Evolutionary conservation across 108 stramenopile genomes (phyloP).

Genomic region (Phaeodactylum tricornutum): DNA sequence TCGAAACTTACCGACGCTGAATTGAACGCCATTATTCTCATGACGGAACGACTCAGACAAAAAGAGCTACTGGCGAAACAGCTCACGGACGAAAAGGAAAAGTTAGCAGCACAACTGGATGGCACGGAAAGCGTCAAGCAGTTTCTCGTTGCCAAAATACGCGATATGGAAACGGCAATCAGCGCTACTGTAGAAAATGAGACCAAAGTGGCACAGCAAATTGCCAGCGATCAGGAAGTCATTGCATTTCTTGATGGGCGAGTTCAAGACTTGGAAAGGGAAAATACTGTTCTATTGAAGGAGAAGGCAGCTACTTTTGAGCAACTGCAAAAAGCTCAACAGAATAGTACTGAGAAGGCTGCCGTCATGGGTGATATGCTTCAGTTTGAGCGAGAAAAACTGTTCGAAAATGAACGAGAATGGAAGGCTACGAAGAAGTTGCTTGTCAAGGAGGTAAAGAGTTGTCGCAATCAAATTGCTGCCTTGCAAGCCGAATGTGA

Average conservation of each 20-base stretch:
- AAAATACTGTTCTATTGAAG: constrained; percentile 15
- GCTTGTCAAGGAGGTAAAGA: constrained; percentile 80
- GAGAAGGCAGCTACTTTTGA: constrained; percentile 19
- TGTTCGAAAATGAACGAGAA: constrained; percentile 52
- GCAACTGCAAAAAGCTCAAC: constrained; percentile 23
- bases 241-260: constrained; percentile 81
- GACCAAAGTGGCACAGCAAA: constrained; percentile 47
- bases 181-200: constrained; percentile 38
- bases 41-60: constrained; percentile 59
- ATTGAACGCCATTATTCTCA: constrained; percentile 71
- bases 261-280: constrained; percentile 61
- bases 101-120: constrained; percentile 52
- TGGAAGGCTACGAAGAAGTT: constrained; percentile 77
- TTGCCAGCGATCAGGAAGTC: constrained; percentile 79
- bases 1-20: constrained; percentile 72
- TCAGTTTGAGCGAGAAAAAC: constrained; percentile 66
- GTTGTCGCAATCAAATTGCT: constrained; percentile 59
- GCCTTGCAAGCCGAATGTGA: constrained; percentile 70
- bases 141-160: constrained; percentile 58
- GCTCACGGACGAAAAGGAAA: constrained; percentile 46
- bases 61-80: constrained; percentile 40
- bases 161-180: constrained; percentile 52
- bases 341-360: constrained; percentile 47
- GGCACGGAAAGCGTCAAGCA: constrained; percentile 72
- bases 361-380: constrained; percentile 68